phyloP scores from a whole-genome alignment of 2,329 filamentous ascomycete genomes.

The Helminthosporium solani region DNA sequence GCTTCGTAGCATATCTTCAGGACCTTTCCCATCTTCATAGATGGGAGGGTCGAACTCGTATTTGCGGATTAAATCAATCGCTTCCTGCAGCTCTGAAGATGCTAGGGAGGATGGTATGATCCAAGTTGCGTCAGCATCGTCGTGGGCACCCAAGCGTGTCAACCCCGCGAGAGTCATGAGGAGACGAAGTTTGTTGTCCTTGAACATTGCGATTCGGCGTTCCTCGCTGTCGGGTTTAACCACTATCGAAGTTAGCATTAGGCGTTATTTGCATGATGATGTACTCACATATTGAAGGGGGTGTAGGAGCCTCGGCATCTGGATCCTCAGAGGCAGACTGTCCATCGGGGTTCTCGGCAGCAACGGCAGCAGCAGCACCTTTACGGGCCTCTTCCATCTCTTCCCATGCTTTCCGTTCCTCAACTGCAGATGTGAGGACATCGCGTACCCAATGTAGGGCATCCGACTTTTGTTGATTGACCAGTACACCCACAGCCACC shows the following conservation, averaged over 20 bases:
- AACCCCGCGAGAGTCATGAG: slow-evolving; percentile 77
- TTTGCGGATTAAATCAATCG: slow-evolving; percentile 70
- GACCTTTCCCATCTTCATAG: slow-evolving; percentile 72
- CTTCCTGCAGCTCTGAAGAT: slow-evolving; percentile 66
- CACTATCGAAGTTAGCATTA: slow-evolving; percentile 20
- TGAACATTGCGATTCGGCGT: slow-evolving; percentile 75
- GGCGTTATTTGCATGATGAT: slow-evolving; percentile 20
- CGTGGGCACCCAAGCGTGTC: slow-evolving; percentile 63
- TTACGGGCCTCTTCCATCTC: slow-evolving; percentile 64
- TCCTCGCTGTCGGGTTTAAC: slow-evolving; percentile 63
- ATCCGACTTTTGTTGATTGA: slow-evolving; percentile 76
- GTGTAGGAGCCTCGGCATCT: slow-evolving; percentile 33
- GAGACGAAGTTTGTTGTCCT: slow-evolving; percentile 82
- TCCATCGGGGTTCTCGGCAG: slow-evolving; percentile 34
- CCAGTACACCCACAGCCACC: slow-evolving; percentile 74
- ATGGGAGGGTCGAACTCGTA: slow-evolving; percentile 75
- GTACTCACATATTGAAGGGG: slow-evolving; percentile 49
- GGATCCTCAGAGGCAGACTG: slow-evolving; percentile 33
- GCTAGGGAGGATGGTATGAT: slow-evolving; percentile 67
- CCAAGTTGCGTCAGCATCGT: slow-evolving; percentile 77
- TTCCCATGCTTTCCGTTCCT: slow-evolving; percentile 76
- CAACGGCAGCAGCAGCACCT: slow-evolving; percentile 40
- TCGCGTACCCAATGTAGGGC: slow-evolving; percentile 81
- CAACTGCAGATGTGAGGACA: slow-evolving; percentile 65
- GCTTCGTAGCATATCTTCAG: slow-evolving; percentile 76